phyloP scores from a whole-genome alignment of 2,329 filamentous ascomycete genomes.

The Leptographium radiaticola region DNA sequence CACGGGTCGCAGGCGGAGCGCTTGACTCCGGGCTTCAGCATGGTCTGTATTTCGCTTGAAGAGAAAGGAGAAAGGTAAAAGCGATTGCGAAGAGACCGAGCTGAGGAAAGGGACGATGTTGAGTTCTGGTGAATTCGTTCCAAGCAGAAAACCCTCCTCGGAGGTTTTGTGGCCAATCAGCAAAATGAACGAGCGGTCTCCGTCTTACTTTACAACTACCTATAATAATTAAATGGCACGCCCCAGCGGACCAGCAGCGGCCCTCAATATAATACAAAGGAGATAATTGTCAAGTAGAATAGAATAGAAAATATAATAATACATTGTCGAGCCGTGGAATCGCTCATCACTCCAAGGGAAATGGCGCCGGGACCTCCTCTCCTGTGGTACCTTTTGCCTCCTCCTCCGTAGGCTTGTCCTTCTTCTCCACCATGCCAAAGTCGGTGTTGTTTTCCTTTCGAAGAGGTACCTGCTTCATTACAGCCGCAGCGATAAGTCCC shows the following conservation, averaged over 20 bases:
- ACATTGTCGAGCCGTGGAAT: background rate
- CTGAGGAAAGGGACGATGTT: background rate
- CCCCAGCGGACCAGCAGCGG: background rate
- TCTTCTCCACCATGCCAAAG: background rate
- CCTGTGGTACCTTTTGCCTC: background rate
- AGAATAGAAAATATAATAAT: background rate
- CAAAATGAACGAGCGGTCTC: background rate
- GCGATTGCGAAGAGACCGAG: background rate
- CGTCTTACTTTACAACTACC: too few relatives aligned
- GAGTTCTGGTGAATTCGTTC: background rate
- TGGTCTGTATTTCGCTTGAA: background rate
- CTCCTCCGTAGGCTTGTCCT: background rate
- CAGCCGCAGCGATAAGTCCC: background rate
- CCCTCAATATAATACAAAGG: background rate
- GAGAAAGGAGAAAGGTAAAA: background rate
- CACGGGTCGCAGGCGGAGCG: background rate
- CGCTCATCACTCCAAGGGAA: too few relatives aligned
- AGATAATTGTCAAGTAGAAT: background rate
- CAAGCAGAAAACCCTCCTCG: background rate
- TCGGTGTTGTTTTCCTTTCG: constrained; percentile 1
- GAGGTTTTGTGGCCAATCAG: background rate
- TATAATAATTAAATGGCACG: too few relatives aligned
- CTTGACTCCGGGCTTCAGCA: background rate
- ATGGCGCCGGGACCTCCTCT: background rate
- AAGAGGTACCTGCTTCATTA: background rate